These are phyloP conservation scores for Xylariaceae sp. DNA, from an alignment of 2,329 filamentous ascomycete genomes.

Conservation along the genomic window DNA sequence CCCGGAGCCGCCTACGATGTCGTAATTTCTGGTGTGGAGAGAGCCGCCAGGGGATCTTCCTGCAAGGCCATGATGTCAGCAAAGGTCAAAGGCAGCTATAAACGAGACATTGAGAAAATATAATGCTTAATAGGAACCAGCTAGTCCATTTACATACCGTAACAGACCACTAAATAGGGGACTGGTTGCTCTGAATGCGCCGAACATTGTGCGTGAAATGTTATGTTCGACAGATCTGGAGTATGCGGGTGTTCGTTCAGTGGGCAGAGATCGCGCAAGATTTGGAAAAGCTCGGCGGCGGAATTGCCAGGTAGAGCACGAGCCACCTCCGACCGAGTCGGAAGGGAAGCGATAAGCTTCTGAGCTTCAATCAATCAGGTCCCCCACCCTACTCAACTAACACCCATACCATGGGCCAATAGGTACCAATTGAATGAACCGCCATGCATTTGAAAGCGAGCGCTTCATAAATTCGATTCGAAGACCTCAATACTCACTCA, in stretches of 20 bases:
- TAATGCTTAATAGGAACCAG: neutral
- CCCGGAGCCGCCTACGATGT: slow-evolving; percentile 78
- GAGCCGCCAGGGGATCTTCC: slow-evolving; percentile 97
- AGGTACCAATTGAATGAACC: neutral
- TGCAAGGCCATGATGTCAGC: slow-evolving; percentile 28
- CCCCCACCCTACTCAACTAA: neutral
- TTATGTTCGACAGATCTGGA: slow-evolving; percentile 11
- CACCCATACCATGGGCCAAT: too few relatives aligned
- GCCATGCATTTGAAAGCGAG: neutral
- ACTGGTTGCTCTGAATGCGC: slow-evolving; percentile 78
- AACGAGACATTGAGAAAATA: neutral
- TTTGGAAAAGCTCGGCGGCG: slow-evolving; percentile 19
- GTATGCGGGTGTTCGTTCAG: slow-evolving; percentile 8
- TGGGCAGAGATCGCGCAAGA: slow-evolving; percentile 2
- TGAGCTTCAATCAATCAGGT: neutral
- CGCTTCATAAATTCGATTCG: neutral
- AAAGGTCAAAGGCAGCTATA: neutral
- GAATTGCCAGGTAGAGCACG: slow-evolving; percentile 13
- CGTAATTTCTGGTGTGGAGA: slow-evolving; percentile 89
- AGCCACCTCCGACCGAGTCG: slow-evolving; percentile 9
- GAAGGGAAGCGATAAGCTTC: too few relatives aligned
- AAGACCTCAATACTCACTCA: too few relatives aligned
- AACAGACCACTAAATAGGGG: slow-evolving; percentile 78
- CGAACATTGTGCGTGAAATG: slow-evolving; percentile 67
- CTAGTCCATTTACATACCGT: slow-evolving; percentile 57